Evolutionary conservation across 352 stramenopile species (phyloP).

Genomic region (Phytophthora megakarya): DNA sequence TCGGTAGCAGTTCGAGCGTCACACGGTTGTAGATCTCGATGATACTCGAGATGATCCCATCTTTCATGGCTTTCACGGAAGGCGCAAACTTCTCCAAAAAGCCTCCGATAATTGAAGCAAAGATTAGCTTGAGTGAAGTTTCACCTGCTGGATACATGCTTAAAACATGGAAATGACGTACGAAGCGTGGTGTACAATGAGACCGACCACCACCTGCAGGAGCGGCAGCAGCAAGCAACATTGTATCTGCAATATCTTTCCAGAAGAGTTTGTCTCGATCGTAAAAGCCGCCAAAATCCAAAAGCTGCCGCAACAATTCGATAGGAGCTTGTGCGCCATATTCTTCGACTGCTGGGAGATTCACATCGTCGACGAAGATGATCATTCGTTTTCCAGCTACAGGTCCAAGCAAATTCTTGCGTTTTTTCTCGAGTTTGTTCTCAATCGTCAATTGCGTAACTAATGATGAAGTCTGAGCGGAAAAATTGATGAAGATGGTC

Average conservation of each 20-base stretch:
- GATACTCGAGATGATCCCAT: constrained; percentile 86
- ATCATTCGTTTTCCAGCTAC: constrained; percentile 88
- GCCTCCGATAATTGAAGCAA: constrained; percentile 92
- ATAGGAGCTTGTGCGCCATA: constrained; percentile 95
- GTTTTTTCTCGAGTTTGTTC: constrained; percentile 95
- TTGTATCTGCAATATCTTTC: constrained; percentile 95
- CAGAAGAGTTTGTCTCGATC: constrained; percentile 97
- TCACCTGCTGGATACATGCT: constrained; percentile 93
- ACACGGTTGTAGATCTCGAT: constrained; percentile 96
- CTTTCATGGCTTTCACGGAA: constrained; percentile 79
- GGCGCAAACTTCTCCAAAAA: constrained; percentile 91
- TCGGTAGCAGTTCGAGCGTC: constrained; percentile 91
- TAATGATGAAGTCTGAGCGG: constrained; percentile 88
- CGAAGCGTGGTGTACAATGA: constrained; percentile 92
- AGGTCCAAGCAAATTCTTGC: constrained; percentile 93
- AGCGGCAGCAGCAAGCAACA: constrained; percentile 90
- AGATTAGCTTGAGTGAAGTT: constrained; percentile 92
- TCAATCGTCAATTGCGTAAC: constrained; percentile 92
- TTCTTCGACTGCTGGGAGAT: constrained; percentile 93
- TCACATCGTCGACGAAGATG: constrained; percentile 97
- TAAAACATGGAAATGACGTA: constrained; percentile 95
- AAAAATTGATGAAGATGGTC: constrained; percentile 92
- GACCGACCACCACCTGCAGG: constrained; percentile 88
- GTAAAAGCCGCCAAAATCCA: constrained; percentile 96
- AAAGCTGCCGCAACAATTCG: constrained; percentile 93